Conservation (phyloP, 2,329 filamentous ascomycete genomes). For the Tolypocladium tropicale region DNA sequence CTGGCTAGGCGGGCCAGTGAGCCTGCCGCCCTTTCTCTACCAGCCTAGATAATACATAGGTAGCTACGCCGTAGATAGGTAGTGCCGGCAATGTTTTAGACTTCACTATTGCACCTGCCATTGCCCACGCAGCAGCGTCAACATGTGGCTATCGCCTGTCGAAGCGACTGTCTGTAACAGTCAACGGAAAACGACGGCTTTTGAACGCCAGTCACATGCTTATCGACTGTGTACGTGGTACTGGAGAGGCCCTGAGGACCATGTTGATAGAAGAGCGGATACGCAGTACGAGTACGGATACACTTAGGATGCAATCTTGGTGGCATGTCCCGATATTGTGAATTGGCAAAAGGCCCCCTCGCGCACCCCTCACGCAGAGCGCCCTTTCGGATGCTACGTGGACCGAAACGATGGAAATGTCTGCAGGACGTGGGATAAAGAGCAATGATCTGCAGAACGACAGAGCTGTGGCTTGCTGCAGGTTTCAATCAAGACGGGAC, state of each 20-base stretch:
- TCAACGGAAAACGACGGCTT: background rate
- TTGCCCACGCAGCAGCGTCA: too few relatives aligned
- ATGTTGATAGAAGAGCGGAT: too few relatives aligned
- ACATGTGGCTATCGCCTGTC: background rate
- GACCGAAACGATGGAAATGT: background rate
- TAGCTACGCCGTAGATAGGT: too few relatives aligned
- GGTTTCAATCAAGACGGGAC: background rate
- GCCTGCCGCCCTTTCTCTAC: too few relatives aligned
- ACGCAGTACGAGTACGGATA: too few relatives aligned
- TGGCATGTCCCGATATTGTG: background rate
- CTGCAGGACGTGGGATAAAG: background rate
- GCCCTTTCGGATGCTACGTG: background rate
- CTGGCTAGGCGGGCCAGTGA: too few relatives aligned
- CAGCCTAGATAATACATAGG: too few relatives aligned
- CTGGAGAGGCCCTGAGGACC: background rate
- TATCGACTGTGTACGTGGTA: too few relatives aligned
- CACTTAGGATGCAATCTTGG: background rate
- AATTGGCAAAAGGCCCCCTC: background rate
- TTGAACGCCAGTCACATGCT: background rate
- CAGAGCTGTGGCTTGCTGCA: background rate
- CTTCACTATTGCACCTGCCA: too few relatives aligned
- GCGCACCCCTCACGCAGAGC: too few relatives aligned
- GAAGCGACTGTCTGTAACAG: background rate
- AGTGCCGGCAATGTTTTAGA: too few relatives aligned
- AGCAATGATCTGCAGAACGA: background rate